Conservation (phyloP, 2,329 filamentous ascomycete genomes). For the Botrytis byssoidea region DNA sequence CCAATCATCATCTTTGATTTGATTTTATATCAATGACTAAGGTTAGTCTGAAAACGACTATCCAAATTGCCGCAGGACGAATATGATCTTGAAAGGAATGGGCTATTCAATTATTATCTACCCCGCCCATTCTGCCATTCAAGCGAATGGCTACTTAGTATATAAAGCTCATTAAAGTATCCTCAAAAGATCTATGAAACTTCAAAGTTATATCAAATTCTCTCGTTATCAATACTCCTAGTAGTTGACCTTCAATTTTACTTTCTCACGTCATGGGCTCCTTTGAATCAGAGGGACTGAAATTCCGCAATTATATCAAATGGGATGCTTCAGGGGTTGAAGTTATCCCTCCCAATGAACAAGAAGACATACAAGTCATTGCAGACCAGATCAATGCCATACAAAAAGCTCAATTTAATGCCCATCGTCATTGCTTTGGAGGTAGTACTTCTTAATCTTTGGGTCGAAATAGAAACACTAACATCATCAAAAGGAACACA, state of each 20-base stretch:
- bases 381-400: constrained; percentile 48
- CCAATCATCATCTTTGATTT: neutral
- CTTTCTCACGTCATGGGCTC: neutral
- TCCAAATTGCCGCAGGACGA: neutral
- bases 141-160: neutral
- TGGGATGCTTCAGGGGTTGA: constrained; percentile 46
- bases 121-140: neutral
- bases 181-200: neutral
- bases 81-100: neutral
- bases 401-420: constrained; percentile 46
- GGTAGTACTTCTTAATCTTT: constrained; percentile 17
- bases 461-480: neutral
- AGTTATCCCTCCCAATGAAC: constrained; percentile 42
- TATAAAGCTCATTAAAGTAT: neutral
- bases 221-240: neutral
- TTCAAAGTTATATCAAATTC: neutral
- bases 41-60: neutral
- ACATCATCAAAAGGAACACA: constrained; percentile 41
- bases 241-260: neutral
- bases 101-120: neutral
- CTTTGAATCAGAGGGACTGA: constrained; percentile 12
- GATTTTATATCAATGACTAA: no score
- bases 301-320: constrained; percentile 41
- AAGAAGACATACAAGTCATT: constrained; percentile 46
- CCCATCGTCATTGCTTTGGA: constrained; percentile 42